These are phyloP conservation scores for Microdochium trichocladiopsis DNA, from an alignment of 2,329 filamentous ascomycete species.

Conservation along the genomic window DNA sequence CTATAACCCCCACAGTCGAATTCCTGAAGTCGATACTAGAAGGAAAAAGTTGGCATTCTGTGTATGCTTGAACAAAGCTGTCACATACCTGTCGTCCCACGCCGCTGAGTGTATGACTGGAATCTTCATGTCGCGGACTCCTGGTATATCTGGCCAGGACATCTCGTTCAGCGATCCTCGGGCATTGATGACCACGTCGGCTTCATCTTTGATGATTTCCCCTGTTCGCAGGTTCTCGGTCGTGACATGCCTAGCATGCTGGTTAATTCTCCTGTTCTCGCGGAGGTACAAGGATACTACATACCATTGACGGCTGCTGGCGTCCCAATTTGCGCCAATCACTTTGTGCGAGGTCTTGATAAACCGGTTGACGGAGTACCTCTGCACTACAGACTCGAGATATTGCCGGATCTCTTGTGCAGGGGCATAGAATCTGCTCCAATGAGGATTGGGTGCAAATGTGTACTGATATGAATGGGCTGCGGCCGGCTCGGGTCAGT, in stretches of 20 bases:
- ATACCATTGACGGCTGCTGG: conserved; percentile 29
- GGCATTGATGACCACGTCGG: conserved; percentile 32
- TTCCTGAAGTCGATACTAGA: conserved; percentile 35
- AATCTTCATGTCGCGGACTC: conserved; percentile 31
- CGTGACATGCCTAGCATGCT: conserved; percentile 24
- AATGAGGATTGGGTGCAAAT: conserved; percentile 47
- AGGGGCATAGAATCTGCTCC: conserved; percentile 43
- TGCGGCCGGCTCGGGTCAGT: not conserved
- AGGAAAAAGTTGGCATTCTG: conserved; percentile 3
- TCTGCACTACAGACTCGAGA: conserved; percentile 36
- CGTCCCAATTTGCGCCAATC: conserved; percentile 31
- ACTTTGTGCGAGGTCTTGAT: conserved; percentile 36
- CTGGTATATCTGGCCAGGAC: conserved; percentile 34
- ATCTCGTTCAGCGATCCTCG: conserved; percentile 34
- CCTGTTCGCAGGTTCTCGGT: conserved; percentile 21
- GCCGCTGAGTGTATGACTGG: conserved; percentile 36
- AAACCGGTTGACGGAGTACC: conserved; percentile 37
- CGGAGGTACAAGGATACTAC: not conserved
- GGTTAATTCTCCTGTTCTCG: not conserved
- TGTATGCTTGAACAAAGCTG: not conserved
- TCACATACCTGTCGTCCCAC: conserved; percentile 31
- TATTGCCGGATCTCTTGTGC: conserved; percentile 41
- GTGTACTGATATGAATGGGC: conserved; percentile 49
- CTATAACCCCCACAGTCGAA: conserved; percentile 42
- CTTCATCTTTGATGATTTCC: conserved; percentile 28